These are phyloP conservation scores for Silene uniflora DNA, from an alignment of 148 eudicot species.

Conservation along the genomic window DNA sequence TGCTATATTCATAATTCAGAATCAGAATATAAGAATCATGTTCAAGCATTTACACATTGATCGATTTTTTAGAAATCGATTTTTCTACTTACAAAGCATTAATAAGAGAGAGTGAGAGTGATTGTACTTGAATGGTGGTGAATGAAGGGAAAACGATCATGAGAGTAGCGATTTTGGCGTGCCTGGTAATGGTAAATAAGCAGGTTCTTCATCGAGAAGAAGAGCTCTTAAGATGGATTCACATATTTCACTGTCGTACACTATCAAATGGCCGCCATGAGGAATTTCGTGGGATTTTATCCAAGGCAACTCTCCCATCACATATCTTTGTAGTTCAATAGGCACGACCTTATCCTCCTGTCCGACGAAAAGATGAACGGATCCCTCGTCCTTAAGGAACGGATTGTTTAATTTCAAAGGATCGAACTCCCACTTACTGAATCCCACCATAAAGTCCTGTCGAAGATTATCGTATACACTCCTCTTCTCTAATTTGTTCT, in stretches of 20 bases:
- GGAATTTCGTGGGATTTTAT: conserved; percentile 54
- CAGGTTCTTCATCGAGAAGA: conserved; percentile 41
- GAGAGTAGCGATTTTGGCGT: conserved; percentile 25
- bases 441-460: conserved; percentile 41
- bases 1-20: neutral
- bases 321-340: conserved; percentile 42
- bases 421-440: conserved; percentile 56
- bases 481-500: conserved; percentile 46
- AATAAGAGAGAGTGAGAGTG: conserved; percentile 14
- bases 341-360: conserved; percentile 54
- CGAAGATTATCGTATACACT: conserved; percentile 44
- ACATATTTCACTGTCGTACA: conserved; percentile 45
- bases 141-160: conserved; percentile 3
- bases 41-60: conserved; percentile 4
- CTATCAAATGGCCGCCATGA: conserved; percentile 56
- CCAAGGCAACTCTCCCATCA: conserved; percentile 41
- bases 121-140: neutral
- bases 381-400: conserved; percentile 30
- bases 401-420: conserved; percentile 44
- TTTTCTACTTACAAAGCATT: conserved; percentile 32
- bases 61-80: conserved; percentile 15
- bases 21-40: conserved; percentile 11
- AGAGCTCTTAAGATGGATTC: conserved; percentile 47
- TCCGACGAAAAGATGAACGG: conserved; percentile 54
- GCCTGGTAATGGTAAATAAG: conserved; percentile 27